Percentiles rank a stretch among this genome's conserved stretches.
These are phyloP conservation scores for Yarrowia galli DNA, from an alignment of 1,139 yeast genomes.

Conservation along the genomic window DNA sequence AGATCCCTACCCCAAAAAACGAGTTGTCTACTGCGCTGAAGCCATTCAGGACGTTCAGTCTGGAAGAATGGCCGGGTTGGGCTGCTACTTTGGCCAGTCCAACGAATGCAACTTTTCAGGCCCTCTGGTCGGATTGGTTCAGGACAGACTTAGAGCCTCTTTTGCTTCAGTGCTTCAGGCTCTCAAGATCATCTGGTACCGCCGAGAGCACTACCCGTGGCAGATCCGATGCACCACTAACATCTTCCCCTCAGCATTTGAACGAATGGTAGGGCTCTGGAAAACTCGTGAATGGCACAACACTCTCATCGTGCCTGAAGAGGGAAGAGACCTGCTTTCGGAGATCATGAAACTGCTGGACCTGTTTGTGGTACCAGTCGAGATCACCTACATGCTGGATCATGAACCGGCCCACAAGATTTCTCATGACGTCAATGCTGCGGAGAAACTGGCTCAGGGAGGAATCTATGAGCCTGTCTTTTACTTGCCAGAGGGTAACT, in stretches of 20 bases:
- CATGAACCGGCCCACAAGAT: neutral
- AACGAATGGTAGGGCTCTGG: neutral
- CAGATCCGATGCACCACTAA: neutral
- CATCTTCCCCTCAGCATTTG: slow-evolving; percentile 22
- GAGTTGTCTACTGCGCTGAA: neutral
- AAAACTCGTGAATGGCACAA: neutral
- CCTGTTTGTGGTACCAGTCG: neutral
- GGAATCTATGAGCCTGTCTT: slow-evolving; percentile 3
- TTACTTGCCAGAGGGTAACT: slow-evolving; percentile 12
- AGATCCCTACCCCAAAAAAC: neutral
- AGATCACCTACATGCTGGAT: neutral
- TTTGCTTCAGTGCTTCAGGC: neutral
- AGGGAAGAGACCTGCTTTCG: neutral
- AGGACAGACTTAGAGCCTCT: neutral
- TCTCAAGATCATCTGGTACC: neutral
- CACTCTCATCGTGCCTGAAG: neutral
- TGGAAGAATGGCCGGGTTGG: slow-evolving; percentile 2
- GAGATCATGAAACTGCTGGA: slow-evolving; percentile 1
- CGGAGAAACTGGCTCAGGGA: neutral
- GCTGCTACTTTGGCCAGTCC: slow-evolving; percentile 7
- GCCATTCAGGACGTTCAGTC: neutral
- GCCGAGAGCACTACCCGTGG: slow-evolving; percentile 2
- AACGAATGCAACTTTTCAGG: slow-evolving; percentile 21
- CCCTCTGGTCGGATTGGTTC: neutral
- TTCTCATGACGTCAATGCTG: neutral